Evolutionary conservation across 805 yeast genomes (phyloP), one percentile per base, ranked within the genome.

Genomic region (Ogataea naganishii): DNA sequence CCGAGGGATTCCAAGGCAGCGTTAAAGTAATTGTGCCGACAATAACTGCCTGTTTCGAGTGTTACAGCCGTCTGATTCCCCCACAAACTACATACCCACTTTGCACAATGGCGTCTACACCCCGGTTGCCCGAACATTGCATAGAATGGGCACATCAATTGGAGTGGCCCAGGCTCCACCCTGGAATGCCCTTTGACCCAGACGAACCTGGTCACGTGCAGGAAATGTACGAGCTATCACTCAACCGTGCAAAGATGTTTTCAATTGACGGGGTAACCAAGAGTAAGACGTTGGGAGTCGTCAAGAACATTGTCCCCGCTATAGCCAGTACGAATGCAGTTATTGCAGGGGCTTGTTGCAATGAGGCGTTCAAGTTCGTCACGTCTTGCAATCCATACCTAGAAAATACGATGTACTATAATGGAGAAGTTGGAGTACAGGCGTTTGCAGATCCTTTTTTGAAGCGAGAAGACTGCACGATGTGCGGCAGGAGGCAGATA

Each of bases 1-100:
- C 95, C 0, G 97, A 89, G 49, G 96, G 96, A 0, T 80, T 89
- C 47, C 70, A 81, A 40, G 98, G 98, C 3, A 95, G 89, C 46
- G 71, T 86, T 10, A 75, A 95, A 44, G 80, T 85, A 10, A 85
- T 89, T 22, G 56, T 86, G 12, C 97, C 98, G 1, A 75, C 84
- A 0, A 54, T 85, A 18, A 74, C 89, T 0, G 80, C 96, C 0
- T 89, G 98, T 56, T 89, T 84, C 59, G 97, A 89, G 51, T 89
- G 98, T 47, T 81, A 95, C 5, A 60, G 83, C 31, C 81, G 78
- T 35, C 68, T 94, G 51, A 60, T 86, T 24, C 72, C 82, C 8
- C 66, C 67, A 1, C 72, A 68, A 37, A 60, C 62, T 7, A 77
- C 85, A 0, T 83, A 76, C 43, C 96, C 97, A 2, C 76, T 89